These are phyloP conservation scores for Ogataea zsoltii DNA, from an alignment of 805 yeast genomes.

Conservation along the genomic window DNA sequence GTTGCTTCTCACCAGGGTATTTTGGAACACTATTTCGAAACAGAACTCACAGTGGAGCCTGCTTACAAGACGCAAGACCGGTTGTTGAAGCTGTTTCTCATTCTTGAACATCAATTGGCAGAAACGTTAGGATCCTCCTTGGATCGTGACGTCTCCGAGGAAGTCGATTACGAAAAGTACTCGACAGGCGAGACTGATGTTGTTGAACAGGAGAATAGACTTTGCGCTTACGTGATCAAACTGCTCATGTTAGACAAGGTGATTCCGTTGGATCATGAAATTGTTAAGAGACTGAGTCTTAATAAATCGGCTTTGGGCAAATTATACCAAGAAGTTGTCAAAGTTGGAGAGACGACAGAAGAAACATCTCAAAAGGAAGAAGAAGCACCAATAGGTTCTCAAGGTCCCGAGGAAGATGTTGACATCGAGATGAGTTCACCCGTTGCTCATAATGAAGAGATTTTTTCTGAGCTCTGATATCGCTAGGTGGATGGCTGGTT, in stretches of 20 bases:
- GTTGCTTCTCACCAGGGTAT: conserved; percentile 36
- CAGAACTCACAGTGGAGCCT: conserved; percentile 28
- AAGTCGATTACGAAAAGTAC: conserved; percentile 28
- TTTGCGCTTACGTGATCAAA: conserved; percentile 29
- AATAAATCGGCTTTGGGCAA: conserved; percentile 27
- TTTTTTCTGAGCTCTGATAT: conserved; percentile 1
- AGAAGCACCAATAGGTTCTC: neutral
- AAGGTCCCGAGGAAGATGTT: neutral
- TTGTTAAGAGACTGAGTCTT: conserved; percentile 23
- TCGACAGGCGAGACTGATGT: conserved; percentile 5
- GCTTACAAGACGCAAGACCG: conserved; percentile 33
- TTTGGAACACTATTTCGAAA: conserved; percentile 34
- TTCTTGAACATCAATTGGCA: conserved; percentile 50
- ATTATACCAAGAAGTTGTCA: conserved; percentile 18
- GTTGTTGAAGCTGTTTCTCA: conserved; percentile 45
- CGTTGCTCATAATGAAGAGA: neutral
- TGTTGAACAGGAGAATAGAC: conserved; percentile 21
- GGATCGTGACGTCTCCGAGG: conserved; percentile 56
- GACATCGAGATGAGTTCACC: conserved; percentile 13
- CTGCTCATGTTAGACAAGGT: conserved; percentile 22
- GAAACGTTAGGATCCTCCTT: conserved; percentile 37
- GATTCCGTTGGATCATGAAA: conserved; percentile 13
- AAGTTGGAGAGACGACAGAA: neutral
- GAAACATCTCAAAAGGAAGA: neutral
- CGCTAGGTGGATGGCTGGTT: neutral